Evolutionary conservation across 805 yeast genomes (phyloP), one percentile per base, ranked within the genome.

Genomic region (Lipomyces lipofer): DNA sequence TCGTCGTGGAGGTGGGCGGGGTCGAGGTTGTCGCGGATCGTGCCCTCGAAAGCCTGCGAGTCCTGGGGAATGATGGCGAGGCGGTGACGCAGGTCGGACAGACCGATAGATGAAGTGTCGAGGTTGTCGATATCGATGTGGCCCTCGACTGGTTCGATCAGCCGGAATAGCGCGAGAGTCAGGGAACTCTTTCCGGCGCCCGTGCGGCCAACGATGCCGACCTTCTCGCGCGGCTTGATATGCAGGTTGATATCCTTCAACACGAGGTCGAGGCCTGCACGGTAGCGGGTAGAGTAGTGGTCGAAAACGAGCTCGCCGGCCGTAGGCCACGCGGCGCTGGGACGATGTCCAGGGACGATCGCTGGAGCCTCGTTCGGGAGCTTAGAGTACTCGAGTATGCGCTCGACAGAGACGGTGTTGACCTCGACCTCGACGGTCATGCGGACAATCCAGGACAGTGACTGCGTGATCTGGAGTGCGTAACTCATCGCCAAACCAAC

Each of bases 401-500:
- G 84, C 75, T 92, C 99, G 43, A 95, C 97, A 17, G 96, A 87
- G 35, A 94, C 99, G 73, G 94, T 91, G 71, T 90, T 92, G 10
- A 97, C 90, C 71, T 94, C 99, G 43, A 94, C 96, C 65, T 94
- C 99, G 42, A 94, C 99, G 0, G 97, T 88, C 98, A 91, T 92
- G 73, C 99, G 81, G 28, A 94, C 98, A 71, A 94, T 89, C 97
- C 97, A 92, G 71, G 90, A 92, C 71, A 94, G 79, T 0, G 96
- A 80, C 71, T 90, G 96, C 0, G 99, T 94, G 57, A 91, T 80
- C 70, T 89, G 96, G 59, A 94, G 77, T 1, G 99, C 92, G 71
- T 94, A 95, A 44, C 95, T 86, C 64, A 94, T 86, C 21, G 96
- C 85, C 64, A 94, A 77, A 77, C 99, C 99, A 66, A 91, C 91